Evolutionary conservation across 371 early-diverging fungal genomes (phyloP).

Genomic region (Entomophthora muscae): DNA sequence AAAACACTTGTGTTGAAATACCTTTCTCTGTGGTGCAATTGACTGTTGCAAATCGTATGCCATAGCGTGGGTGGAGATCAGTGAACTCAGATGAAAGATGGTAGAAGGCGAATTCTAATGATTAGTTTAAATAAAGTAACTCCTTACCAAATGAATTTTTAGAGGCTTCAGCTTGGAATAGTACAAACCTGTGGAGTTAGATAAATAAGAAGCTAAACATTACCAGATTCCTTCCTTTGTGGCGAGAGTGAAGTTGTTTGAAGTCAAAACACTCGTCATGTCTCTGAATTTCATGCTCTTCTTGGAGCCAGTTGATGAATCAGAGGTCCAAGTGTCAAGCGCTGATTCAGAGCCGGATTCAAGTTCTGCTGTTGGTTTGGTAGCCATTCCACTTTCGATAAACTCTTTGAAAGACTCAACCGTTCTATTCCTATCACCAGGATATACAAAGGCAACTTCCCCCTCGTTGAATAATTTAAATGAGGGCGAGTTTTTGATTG

Average conservation of each 20-base stretch:
- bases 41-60: background rate
- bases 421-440: background rate
- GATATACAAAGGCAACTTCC: background rate
- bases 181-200: too few species aligned
- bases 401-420: background rate
- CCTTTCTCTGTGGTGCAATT: background rate
- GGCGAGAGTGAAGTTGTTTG: background rate
- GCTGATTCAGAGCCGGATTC: background rate
- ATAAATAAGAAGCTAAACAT: background rate
- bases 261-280: background rate
- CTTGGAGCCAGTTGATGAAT: background rate
- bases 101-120: too few species aligned
- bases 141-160: too few species aligned
- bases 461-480: background rate
- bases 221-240: background rate
- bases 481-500: background rate
- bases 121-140: too few species aligned
- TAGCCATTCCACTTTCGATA: background rate
- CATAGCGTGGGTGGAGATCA: background rate
- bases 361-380: background rate
- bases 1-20: background rate
- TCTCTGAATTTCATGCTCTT: background rate
- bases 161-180: too few species aligned
- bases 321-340: background rate
- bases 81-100: background rate